Conservation (phyloP, 2,329 filamentous ascomycete species). For the Botrytis tulipae region DNA sequence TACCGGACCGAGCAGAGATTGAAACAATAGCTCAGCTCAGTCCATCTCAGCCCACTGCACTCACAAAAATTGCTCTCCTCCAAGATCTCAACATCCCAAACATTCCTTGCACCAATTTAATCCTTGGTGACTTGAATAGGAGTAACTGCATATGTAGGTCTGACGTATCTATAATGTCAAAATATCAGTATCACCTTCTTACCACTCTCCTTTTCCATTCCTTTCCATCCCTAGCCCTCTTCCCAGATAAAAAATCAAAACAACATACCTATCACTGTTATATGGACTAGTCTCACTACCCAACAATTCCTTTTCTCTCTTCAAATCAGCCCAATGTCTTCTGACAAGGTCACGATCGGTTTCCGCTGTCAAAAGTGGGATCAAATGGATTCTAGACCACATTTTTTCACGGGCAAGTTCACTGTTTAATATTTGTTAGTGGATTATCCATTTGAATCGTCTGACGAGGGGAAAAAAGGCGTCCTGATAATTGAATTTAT, state of each 20-base stretch:
- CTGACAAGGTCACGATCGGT: conserved; percentile 94
- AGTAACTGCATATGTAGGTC: conserved; percentile 74
- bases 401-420: conserved; percentile 96
- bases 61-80: not conserved
- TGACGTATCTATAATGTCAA: conserved; percentile 61
- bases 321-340: conserved; percentile 80
- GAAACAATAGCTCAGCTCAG: not conserved
- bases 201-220: not conserved
- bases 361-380: conserved; percentile 90
- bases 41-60: not conserved
- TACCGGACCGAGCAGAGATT: not conserved
- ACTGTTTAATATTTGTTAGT: conserved; percentile 47
- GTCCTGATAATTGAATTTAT: no score
- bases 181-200: conserved; percentile 18
- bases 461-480: not conserved
- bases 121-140: conserved; percentile 45
- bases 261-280: conserved; percentile 76
- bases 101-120: conserved; percentile 21
- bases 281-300: conserved; percentile 84
- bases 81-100: not conserved
- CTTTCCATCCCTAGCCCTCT: not conserved
- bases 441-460: not conserved
- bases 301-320: conserved; percentile 84
- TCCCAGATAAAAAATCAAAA: conserved; percentile 4
- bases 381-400: conserved; percentile 94